These are phyloP conservation scores for Phytophthora fragariaefolia DNA, from an alignment of 352 stramenopile species.

Conservation along the genomic window DNA sequence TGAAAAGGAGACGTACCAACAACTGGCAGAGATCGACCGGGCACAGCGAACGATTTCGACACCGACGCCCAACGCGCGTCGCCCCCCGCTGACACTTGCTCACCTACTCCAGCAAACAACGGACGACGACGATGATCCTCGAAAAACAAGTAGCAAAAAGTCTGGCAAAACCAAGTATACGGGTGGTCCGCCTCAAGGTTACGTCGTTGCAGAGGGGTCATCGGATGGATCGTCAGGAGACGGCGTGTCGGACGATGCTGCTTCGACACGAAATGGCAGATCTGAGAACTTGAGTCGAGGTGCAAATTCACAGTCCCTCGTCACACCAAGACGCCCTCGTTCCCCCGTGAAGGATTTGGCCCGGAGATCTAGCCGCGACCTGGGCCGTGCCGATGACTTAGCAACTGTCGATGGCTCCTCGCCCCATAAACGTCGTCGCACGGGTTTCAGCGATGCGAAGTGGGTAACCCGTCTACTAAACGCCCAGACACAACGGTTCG, in stretches of 20 bases:
- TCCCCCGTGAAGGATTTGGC: slow-evolving; percentile 4
- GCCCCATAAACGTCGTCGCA: slow-evolving; percentile 31
- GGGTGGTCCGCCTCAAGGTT: slow-evolving; percentile 18
- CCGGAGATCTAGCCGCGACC: slow-evolving; percentile 21
- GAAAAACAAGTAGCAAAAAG: slow-evolving; percentile 30
- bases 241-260: slow-evolving; percentile 5
- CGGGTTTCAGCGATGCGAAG: slow-evolving; percentile 35
- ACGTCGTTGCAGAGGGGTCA: slow-evolving; percentile 27
- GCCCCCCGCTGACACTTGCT: slow-evolving; percentile 23
- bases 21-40: slow-evolving; percentile 38
- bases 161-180: slow-evolving; percentile 14
- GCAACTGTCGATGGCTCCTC: neutral
- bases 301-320: slow-evolving; percentile 10
- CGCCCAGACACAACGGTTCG: slow-evolving; percentile 44
- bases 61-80: slow-evolving; percentile 22
- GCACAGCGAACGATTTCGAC: slow-evolving; percentile 32
- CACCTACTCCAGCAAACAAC: slow-evolving; percentile 30
- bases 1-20: slow-evolving; percentile 40
- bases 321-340: slow-evolving; percentile 6
- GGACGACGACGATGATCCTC: neutral
- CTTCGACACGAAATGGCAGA: slow-evolving; percentile 16
- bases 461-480: slow-evolving; percentile 46
- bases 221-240: slow-evolving; percentile 18
- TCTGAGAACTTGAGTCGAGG: slow-evolving; percentile 25
- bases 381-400: slow-evolving; percentile 5